These are phyloP conservation scores for Yarrowia sp. DNA, from an alignment of 805 yeast genomes.

Conservation along the genomic window DNA sequence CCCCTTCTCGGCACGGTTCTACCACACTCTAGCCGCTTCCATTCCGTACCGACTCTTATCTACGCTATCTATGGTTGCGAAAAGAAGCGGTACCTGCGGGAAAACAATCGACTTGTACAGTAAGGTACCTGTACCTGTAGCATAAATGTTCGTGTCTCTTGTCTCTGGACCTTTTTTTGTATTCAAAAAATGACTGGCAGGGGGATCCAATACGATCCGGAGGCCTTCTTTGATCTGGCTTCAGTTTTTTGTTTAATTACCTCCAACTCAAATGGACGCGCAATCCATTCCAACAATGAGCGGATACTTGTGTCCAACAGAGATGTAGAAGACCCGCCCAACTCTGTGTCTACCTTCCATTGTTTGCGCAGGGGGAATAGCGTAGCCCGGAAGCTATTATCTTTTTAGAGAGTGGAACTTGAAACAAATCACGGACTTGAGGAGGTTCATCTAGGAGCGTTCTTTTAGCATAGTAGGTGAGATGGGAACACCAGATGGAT, in stretches of 20 bases:
- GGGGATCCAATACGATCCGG: not conserved
- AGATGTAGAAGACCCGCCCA: not conserved
- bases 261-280: not conserved
- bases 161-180: too few relatives aligned
- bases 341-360: not conserved
- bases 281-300: not conserved
- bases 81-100: not conserved
- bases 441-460: too few relatives aligned
- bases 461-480: too few relatives aligned
- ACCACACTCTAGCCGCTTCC: too few relatives aligned
- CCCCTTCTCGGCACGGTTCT: too few relatives aligned
- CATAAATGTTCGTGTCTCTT: not conserved
- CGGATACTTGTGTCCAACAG: constrained; percentile 8
- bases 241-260: not conserved
- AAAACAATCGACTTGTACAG: not conserved
- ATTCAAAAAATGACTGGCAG: too few relatives aligned
- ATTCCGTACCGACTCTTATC: not conserved
- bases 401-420: too few relatives aligned
- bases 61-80: not conserved
- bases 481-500: too few relatives aligned
- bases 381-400: not conserved
- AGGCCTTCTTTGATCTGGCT: not conserved
- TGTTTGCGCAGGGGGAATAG: not conserved
- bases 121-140: too few relatives aligned
- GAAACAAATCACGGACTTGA: too few relatives aligned